Conservation (phyloP, 2,329 filamentous ascomycete species). For the Colletotrichum musae region DNA sequence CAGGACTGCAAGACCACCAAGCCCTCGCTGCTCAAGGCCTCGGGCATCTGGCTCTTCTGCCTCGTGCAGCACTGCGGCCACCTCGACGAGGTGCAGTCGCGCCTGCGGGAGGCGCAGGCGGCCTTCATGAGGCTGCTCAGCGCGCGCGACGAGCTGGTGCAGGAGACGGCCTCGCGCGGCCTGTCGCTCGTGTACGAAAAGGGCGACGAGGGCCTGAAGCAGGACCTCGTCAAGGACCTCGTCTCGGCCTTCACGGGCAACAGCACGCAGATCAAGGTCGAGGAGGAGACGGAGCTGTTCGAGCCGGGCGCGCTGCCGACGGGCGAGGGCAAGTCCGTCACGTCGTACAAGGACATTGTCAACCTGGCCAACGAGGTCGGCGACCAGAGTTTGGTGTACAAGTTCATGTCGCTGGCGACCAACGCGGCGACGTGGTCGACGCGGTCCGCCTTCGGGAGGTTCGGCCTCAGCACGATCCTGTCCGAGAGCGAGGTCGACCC, state of each 20-base stretch:
- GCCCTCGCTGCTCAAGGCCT: constrained; percentile 90
- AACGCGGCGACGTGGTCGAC: constrained; percentile 98
- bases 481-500: constrained; percentile 91
- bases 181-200: constrained; percentile 95
- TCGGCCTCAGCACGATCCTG: constrained; percentile 92
- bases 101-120: constrained; percentile 83
- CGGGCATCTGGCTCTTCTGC: constrained; percentile 95
- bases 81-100: constrained; percentile 78
- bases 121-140: constrained; percentile 91
- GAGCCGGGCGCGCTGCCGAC: constrained; percentile 92
- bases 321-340: constrained; percentile 89
- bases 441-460: constrained; percentile 94
- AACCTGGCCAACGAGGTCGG: constrained; percentile 96
- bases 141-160: constrained; percentile 92
- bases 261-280: constrained; percentile 83
- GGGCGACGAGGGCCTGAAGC: constrained; percentile 84
- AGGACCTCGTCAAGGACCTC: constrained; percentile 87
- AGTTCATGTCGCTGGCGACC: constrained; percentile 97
- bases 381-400: constrained; percentile 95
- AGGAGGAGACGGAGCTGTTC: constrained; percentile 92
- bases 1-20: constrained; percentile 86
- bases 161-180: constrained; percentile 93
- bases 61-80: constrained; percentile 92
- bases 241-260: constrained; percentile 90
- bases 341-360: constrained; percentile 98